Percentiles rank a stretch among this genome's conserved stretches.
Conservation (phyloP, 2,329 filamentous ascomycete genomes). For the Tolypocladium inflatum region DNA sequence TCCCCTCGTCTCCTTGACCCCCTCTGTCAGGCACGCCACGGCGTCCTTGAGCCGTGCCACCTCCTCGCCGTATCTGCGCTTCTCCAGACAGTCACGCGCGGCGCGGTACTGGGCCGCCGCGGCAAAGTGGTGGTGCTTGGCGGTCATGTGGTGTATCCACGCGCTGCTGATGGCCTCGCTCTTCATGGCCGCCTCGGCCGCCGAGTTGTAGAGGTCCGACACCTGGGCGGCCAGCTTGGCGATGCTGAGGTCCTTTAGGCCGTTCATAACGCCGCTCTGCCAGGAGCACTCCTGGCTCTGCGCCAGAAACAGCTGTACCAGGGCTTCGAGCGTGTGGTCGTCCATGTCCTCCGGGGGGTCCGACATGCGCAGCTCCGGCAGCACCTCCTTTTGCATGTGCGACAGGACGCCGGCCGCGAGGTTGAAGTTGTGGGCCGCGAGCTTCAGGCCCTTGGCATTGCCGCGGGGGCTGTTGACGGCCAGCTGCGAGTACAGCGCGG, state of each 20-base stretch:
- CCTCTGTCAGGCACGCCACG: constrained; percentile 73
- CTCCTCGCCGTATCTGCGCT: constrained; percentile 90
- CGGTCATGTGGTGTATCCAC: constrained; percentile 97
- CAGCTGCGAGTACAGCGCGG: constrained; percentile 86
- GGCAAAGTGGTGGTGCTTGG: constrained; percentile 95
- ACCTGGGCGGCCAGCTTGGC: constrained; percentile 84
- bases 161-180: constrained; percentile 84
- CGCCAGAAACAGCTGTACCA: constrained; percentile 76
- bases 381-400: constrained; percentile 65
- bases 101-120: constrained; percentile 90
- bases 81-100: constrained; percentile 84
- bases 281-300: constrained; percentile 97
- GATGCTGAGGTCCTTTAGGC: constrained; percentile 84
- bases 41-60: constrained; percentile 79
- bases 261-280: constrained; percentile 93
- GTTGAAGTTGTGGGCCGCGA: constrained; percentile 83
- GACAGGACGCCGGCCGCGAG: constrained; percentile 74
- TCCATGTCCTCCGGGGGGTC: constrained; percentile 96
- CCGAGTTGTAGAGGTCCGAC: constrained; percentile 79
- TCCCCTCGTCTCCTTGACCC: constrained; percentile 67
- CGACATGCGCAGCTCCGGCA: constrained; percentile 73
- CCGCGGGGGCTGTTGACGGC: constrained; percentile 71
- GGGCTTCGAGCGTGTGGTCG: constrained; percentile 69
- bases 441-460: constrained; percentile 74
- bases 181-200: constrained; percentile 77